Evolutionary conservation across 306 rosid species (phyloP), one percentile per base, ranked within the genome.

Genomic region (Cajanus cajan): DNA sequence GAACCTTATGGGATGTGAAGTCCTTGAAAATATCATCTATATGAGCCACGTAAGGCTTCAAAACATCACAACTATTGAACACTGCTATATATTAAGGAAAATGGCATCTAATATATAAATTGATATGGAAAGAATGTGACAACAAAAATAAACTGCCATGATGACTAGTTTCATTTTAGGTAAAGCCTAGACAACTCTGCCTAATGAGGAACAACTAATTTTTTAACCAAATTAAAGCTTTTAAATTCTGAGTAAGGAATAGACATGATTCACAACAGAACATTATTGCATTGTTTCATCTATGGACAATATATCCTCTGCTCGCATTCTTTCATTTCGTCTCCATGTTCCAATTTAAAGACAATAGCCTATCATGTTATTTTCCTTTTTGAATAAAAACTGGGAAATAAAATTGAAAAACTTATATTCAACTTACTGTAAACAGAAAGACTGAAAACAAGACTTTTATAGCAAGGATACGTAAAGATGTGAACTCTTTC

Each of bases 1-100:
- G 93, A 78, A 95, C 96, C 87, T 95, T 95, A 83, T 93, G 93
- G 66, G 99, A 95, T 73, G 96, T 93, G 83, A 95, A 95, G 88
- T 95, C 99, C 89, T 95, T 95, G 58, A 91, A 95, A 84, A 93
- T 95, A 81, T 93, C 97, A 70, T 95, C 99, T 52, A 95, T 89
- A 74, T 95, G 98, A 57, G 94, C 90, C 47, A 93, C 99, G 84
- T 95, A 95, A 18, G 99, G 99, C 87, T 84, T 95, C 72, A 95
- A 90, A 85, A 93, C 97, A 45, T 95, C 99, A 80, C 99, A 95
- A 66, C 90, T 88, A 78, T 90, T 95, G 81, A 95, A 95, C 85
- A 95, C 99, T 95, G 77, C 39, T 78, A 68, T 58, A 78, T 48
- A 78, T 89, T 86, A 91, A 93, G 96, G 94, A 84, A 86, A 79